Evolutionary conservation across 1,284 basidiomycete species (phyloP).

Genomic region (Rhodotorula sp.): DNA sequence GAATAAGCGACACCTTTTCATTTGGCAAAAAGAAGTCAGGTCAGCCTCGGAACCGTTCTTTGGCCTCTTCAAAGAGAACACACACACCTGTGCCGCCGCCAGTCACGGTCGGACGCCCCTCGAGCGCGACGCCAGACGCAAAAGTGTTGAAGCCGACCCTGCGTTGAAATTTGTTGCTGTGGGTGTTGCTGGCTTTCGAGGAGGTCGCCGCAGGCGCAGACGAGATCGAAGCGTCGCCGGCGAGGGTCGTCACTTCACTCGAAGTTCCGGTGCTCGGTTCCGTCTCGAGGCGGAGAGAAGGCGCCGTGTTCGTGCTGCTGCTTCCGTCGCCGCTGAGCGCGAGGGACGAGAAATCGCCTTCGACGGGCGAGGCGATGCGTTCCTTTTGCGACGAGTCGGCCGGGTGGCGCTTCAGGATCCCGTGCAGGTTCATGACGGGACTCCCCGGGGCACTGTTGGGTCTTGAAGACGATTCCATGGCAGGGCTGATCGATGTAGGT

Average conservation of each 20-base stretch:
- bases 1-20: conserved; percentile 32
- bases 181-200: neutral
- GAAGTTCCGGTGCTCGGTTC: neutral
- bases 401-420: conserved; percentile 6
- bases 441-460: neutral
- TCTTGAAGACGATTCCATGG: neutral
- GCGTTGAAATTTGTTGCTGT: conserved; percentile 51
- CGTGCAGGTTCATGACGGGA: neutral
- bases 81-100: conserved; percentile 54
- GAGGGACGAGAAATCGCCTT: neutral
- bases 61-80: too few relatives aligned
- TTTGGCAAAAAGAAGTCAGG: neutral
- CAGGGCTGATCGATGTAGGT: neutral
- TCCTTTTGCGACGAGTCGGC: neutral
- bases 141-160: conserved; percentile 87
- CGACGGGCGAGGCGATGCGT: conserved; percentile 2
- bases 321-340: neutral
- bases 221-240: neutral
- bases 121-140: conserved; percentile 49
- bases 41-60: neutral
- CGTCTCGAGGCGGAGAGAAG: neutral
- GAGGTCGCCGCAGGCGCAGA: neutral
- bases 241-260: neutral
- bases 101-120: conserved; percentile 52
- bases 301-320: neutral